Percentiles rank a stretch among this genome's conserved stretches.
phyloP scores from a whole-genome alignment of 78 protist genomes.

The Dictyostelium discoideum region dicty_2.7 NC_007089.4:1268501-1269000 shows the following conservation, averaged over 20 bases:
- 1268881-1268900: not conserved
- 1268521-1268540: not conserved
- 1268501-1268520: not conserved
- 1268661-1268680: not conserved
- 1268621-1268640: not conserved
- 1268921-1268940: not conserved
- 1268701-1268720: not conserved
- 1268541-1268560: constrained; percentile 3
- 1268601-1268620: not conserved
- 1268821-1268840: not conserved
- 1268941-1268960: not conserved
- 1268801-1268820: not conserved
- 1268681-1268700: constrained; percentile 19
- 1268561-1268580: constrained; percentile 29
- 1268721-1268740: constrained; percentile 27
- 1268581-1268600: not conserved
- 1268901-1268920: not conserved
- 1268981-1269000: too few relatives aligned
- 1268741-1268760: constrained; percentile 1
- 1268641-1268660: constrained; percentile 3
- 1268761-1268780: constrained; percentile 8
- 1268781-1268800: constrained; percentile 16
- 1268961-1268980: not conserved
- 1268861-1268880: not conserved
- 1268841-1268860: not conserved